Percentiles rank a stretch among this genome's conserved stretches.
phyloP scores from a whole-genome alignment of 208 protist species.

The Trypanosomatidae sp. region DNA sequence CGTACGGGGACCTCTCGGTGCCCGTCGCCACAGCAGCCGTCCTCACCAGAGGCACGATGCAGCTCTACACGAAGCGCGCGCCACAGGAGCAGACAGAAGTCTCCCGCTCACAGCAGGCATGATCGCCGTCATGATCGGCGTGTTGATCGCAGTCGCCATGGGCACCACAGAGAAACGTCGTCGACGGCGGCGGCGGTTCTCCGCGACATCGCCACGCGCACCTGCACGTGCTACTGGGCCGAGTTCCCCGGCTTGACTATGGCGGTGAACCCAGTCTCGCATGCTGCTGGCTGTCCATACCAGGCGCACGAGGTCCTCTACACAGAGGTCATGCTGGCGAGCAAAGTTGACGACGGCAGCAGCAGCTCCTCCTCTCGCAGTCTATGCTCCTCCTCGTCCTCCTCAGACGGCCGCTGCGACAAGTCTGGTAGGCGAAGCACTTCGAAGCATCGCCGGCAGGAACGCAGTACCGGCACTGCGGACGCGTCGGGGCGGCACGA shows the following conservation, averaged over 20 bases:
- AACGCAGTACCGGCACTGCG: neutral
- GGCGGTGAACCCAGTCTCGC: conserved; percentile 67
- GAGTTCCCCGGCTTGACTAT: conserved; percentile 50
- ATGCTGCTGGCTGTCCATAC: conserved; percentile 59
- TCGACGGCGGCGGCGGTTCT: conserved; percentile 8
- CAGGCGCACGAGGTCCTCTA: conserved; percentile 37
- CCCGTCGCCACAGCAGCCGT: neutral
- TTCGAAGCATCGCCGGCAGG: neutral
- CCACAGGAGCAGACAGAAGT: neutral
- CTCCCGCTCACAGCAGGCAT: neutral
- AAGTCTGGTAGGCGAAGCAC: neutral
- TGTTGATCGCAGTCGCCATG: neutral
- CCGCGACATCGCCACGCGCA: conserved; percentile 23
- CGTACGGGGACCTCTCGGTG: neutral
- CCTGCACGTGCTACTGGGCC: conserved; percentile 49
- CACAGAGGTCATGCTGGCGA: conserved; percentile 13
- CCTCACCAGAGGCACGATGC: neutral
- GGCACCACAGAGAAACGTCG: neutral
- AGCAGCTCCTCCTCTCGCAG: neutral
- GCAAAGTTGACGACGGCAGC: neutral
- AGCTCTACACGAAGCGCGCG: neutral
- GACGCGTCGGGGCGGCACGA: neutral
- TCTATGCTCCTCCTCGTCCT: neutral
- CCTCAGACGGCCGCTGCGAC: neutral
- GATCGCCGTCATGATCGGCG: neutral